Percentiles rank a stretch among this genome's conserved stretches.
Evolutionary conservation across 2,329 filamentous ascomycete species (phyloP).

Genomic region (Microcera coccophila): DNA sequence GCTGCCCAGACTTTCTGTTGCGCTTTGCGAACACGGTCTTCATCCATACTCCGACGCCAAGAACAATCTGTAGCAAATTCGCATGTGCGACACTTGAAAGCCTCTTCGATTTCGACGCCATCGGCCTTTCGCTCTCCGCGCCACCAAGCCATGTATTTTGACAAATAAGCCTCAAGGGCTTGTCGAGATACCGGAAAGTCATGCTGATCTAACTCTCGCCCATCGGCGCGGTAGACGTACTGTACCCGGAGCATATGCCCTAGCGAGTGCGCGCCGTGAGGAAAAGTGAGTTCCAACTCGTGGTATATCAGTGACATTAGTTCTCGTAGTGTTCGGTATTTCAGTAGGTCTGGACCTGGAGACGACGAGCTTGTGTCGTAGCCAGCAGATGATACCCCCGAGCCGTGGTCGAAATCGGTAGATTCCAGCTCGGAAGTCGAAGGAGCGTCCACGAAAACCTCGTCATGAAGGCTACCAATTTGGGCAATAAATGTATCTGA

Average conservation of each 20-base stretch:
- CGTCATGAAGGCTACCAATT: conserved; percentile 64
- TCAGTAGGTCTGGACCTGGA: conserved; percentile 35
- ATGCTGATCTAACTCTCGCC: conserved; percentile 50
- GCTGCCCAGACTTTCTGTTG: conserved; percentile 22
- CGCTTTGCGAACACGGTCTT: conserved; percentile 41
- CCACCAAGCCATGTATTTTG: conserved; percentile 81
- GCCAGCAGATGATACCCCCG: conserved; percentile 12
- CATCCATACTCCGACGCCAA: conserved; percentile 70
- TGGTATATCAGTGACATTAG: conserved; percentile 43
- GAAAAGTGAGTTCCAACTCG: conserved; percentile 52
- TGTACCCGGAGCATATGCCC: conserved; percentile 51
- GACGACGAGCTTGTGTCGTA: conserved; percentile 17
- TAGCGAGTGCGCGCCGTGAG: conserved; percentile 44
- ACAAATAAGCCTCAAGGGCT: conserved; percentile 62
- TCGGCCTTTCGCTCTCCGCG: conserved; percentile 65
- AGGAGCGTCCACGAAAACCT: conserved; percentile 53
- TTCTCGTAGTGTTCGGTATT: conserved; percentile 47
- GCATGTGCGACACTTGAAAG: conserved; percentile 81
- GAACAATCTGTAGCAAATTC: conserved; percentile 76
- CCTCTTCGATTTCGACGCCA: conserved; percentile 78
- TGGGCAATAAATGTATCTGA: conserved; percentile 77
- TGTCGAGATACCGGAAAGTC: conserved; percentile 64
- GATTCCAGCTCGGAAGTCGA: conserved; percentile 31
- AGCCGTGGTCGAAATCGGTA: conserved; percentile 6
- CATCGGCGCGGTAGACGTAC: conserved; percentile 51